A percentile compares a stretch with the other conserved stretches of the same genome.
phyloP scores from a whole-genome alignment of 192 early-diverging fungal genomes.

The Funneliformis geosporum region DNA sequence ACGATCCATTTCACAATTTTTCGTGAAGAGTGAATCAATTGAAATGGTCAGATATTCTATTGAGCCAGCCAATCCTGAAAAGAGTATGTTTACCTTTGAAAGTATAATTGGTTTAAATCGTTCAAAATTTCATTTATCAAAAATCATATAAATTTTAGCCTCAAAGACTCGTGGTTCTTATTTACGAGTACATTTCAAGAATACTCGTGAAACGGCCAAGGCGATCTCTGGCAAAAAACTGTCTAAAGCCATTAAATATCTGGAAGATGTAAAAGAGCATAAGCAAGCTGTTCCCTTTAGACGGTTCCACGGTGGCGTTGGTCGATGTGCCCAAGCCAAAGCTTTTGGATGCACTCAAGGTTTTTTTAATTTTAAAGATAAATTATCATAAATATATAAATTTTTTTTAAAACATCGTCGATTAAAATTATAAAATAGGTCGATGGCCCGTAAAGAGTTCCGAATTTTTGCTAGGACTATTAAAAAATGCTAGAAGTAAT shows the following conservation, averaged over 20 bases:
- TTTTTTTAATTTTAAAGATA: not conserved
- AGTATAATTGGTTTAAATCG: not conserved
- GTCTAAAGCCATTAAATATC: constrained; percentile 87
- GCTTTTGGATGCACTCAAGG: constrained; percentile 82
- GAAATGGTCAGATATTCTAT: constrained; percentile 72
- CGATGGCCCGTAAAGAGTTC: constrained; percentile 98
- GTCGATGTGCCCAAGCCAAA: constrained; percentile 97
- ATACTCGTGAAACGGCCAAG: constrained; percentile 95
- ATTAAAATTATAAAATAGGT: constrained; percentile 35
- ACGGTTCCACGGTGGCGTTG: constrained; percentile 95
- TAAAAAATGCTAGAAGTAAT: constrained; percentile 98
- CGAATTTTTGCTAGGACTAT: constrained; percentile 89
- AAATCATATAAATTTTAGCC: constrained; percentile 47
- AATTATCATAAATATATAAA: not conserved
- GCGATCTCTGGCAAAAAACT: constrained; percentile 93
- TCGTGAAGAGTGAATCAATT: not conserved
- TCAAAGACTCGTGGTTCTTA: constrained; percentile 90
- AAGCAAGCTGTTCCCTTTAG: constrained; percentile 98
- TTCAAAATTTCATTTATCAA: not conserved
- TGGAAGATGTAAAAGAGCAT: constrained; percentile 93
- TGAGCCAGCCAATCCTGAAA: constrained; percentile 69
- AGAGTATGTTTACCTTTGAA: constrained; percentile 47
- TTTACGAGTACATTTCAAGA: constrained; percentile 97
- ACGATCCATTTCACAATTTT: too few species aligned
- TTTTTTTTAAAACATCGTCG: not conserved